Evolutionary conservation across 768 basidiomycete genomes (phyloP).

Genomic region (Trametes elegans): DNA sequence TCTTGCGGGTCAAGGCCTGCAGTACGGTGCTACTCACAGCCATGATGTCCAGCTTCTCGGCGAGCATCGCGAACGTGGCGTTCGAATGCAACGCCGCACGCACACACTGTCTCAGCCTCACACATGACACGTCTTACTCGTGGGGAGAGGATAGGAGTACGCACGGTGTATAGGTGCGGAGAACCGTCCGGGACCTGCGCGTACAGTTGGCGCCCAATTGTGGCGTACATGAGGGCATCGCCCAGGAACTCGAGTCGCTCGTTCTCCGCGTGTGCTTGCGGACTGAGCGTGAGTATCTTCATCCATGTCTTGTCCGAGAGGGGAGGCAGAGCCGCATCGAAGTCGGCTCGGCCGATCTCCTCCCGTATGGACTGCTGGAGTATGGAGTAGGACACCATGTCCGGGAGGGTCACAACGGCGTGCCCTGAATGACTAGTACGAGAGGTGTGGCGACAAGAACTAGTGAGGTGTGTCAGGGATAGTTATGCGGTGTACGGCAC

Average conservation of each 20-base stretch:
- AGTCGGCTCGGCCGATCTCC: conserved; percentile 23
- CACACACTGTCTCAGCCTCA: conserved; percentile 17
- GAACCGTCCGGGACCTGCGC: conserved; percentile 26
- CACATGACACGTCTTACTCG: not conserved
- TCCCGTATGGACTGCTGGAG: conserved; percentile 24
- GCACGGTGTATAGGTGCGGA: conserved; percentile 29
- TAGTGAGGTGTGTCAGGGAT: not conserved
- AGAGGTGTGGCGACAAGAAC: not conserved
- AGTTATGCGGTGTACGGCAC: not conserved
- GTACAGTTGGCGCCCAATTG: conserved; percentile 40
- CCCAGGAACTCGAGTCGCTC: conserved; percentile 48
- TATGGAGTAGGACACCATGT: conserved; percentile 3
- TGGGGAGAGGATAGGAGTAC: conserved; percentile 1
- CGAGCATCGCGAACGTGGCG: conserved; percentile 27
- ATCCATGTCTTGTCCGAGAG: conserved; percentile 33
- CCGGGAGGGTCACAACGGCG: not conserved
- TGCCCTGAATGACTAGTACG: not conserved
- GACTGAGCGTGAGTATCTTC: conserved; percentile 20
- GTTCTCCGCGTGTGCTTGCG: conserved; percentile 21
- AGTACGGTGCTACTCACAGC: conserved; percentile 25
- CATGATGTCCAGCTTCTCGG: conserved; percentile 32
- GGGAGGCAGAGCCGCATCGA: conserved; percentile 33
- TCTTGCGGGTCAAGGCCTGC: conserved; percentile 21
- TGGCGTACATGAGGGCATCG: conserved; percentile 45
- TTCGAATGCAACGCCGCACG: conserved; percentile 29